Conservation (phyloP, 305 asterid species). For the Fraxinus xanthoxyloides region DNA sequence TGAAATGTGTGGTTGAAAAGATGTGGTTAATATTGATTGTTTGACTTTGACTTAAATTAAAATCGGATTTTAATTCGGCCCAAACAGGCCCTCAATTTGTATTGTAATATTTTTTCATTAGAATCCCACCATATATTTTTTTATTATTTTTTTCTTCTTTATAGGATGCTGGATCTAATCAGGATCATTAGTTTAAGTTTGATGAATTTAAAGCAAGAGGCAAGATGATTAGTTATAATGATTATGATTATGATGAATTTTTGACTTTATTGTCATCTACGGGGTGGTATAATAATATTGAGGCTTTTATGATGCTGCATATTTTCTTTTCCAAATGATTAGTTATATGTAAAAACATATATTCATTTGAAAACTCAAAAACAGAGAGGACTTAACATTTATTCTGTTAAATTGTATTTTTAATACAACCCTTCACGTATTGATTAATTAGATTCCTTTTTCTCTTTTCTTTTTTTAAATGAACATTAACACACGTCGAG, state of each 20-base stretch:
- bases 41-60: too few species aligned
- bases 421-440: not conserved
- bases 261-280: not conserved
- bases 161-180: not conserved
- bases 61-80: too few species aligned
- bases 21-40: too few species aligned
- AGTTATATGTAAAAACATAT: not conserved
- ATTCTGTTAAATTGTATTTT: too few species aligned
- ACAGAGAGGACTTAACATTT: too few species aligned
- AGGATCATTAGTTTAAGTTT: not conserved
- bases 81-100: too few species aligned
- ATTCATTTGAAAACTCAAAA: too few species aligned
- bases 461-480: too few species aligned
- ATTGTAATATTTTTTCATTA: not conserved
- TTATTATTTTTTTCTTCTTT: not conserved
- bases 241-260: not conserved
- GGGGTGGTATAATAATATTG: not conserved
- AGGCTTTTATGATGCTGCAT: not conserved
- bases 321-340: not conserved
- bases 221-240: not conserved
- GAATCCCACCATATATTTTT: not conserved
- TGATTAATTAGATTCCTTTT: not conserved
- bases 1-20: too few species aligned
- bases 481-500: not conserved
- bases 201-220: not conserved